Conservation (phyloP, 2,329 filamentous ascomycete genomes). For the Fusarium sp. region DNA sequence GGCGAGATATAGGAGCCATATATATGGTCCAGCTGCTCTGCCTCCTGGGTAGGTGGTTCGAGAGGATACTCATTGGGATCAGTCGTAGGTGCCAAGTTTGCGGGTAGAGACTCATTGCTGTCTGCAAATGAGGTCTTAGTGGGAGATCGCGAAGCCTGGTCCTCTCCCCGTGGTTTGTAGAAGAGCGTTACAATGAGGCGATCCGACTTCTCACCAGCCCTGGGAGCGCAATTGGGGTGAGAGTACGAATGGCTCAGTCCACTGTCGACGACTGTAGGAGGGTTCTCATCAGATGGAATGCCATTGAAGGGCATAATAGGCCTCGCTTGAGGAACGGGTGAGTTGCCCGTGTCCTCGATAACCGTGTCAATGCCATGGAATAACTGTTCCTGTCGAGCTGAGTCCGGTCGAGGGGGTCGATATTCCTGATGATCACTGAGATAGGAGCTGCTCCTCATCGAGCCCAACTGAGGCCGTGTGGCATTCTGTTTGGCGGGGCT, state of each 20-base stretch:
- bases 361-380: constrained; percentile 72
- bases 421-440: constrained; percentile 73
- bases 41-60: constrained; percentile 65
- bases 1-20: constrained; percentile 74
- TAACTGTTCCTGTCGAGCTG: constrained; percentile 60
- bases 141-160: constrained; percentile 48
- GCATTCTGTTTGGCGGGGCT: constrained; percentile 49
- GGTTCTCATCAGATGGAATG: constrained; percentile 68
- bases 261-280: constrained; percentile 70
- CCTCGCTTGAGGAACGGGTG: constrained; percentile 54
- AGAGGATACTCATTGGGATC: constrained; percentile 69
- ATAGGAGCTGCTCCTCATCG: constrained; percentile 70
- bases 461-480: constrained; percentile 60
- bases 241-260: constrained; percentile 71
- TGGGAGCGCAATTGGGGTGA: constrained; percentile 70
- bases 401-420: constrained; percentile 65
- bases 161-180: constrained; percentile 62
- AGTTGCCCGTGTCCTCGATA: constrained; percentile 63
- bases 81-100: constrained; percentile 69
- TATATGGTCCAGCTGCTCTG: constrained; percentile 70
- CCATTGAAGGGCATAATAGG: constrained; percentile 66
- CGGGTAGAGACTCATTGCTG: constrained; percentile 54
- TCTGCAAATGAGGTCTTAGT: constrained; percentile 45
- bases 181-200: constrained; percentile 71
- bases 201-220: constrained; percentile 59